Percentiles rank a stretch among this genome's conserved stretches.
Conservation (phyloP, 2,329 filamentous ascomycete genomes). For the Zymoseptoria pseudotritici region DNA sequence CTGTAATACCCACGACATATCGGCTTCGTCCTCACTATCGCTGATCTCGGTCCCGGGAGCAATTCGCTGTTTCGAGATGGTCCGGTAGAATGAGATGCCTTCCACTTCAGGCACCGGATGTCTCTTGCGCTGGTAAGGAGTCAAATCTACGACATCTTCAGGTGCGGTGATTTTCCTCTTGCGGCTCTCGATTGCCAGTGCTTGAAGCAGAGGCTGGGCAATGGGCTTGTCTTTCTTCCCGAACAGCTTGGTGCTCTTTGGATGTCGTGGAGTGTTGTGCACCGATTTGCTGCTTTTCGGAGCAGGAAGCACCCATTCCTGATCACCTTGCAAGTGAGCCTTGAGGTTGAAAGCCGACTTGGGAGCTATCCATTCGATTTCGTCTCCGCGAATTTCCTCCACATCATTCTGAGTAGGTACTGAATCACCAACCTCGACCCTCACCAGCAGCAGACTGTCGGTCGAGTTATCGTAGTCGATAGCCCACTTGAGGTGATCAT, state of each 20-base stretch:
- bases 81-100: constrained; percentile 34
- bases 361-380: constrained; percentile 29
- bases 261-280: neutral
- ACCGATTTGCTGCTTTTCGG: neutral
- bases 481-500: constrained; percentile 31
- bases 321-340: constrained; percentile 30
- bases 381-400: constrained; percentile 11
- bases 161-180: constrained; percentile 8
- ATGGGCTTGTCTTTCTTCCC: neutral
- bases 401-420: constrained; percentile 9
- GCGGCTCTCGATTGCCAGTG: neutral
- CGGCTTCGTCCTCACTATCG: constrained; percentile 39
- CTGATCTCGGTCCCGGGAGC: constrained; percentile 32
- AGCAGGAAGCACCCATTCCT: constrained; percentile 22
- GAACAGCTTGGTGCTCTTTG: neutral
- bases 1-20: constrained; percentile 31
- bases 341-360: constrained; percentile 29
- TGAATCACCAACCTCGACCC: neutral
- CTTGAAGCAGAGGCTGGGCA: neutral
- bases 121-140: constrained; percentile 19
- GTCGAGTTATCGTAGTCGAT: constrained; percentile 9
- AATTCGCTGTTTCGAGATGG: constrained; percentile 33
- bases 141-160: constrained; percentile 19
- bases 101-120: constrained; percentile 32
- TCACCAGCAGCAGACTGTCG: constrained; percentile 3